phyloP scores from a whole-genome alignment of 2,329 filamentous ascomycete genomes.

The Colletotrichum scovillei region DNA sequence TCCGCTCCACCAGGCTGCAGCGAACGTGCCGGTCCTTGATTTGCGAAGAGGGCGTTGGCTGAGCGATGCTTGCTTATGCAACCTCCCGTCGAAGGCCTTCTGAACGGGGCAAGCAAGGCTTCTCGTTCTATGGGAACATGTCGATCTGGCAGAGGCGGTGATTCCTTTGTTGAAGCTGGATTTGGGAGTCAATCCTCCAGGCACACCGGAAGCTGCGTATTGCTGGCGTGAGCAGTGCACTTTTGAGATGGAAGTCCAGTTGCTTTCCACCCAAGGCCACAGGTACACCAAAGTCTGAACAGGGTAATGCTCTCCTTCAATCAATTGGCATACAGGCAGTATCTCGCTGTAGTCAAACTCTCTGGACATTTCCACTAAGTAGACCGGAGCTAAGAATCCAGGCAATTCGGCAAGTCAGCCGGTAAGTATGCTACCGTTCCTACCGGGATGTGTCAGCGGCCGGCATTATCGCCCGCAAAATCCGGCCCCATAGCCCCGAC shows the following conservation, averaged over 20 bases:
- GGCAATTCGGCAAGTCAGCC: neutral
- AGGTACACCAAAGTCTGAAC: neutral
- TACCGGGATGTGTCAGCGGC: neutral
- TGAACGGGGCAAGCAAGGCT: neutral
- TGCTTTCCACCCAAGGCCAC: too few species aligned
- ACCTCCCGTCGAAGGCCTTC: neutral
- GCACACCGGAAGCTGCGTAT: too few species aligned
- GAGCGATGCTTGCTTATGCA: neutral
- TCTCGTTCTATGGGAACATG: neutral
- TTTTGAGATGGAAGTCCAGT: too few species aligned
- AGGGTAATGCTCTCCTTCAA: neutral
- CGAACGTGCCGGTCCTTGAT: neutral
- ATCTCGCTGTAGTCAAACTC: too few species aligned
- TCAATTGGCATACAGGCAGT: neutral
- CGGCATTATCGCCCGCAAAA: neutral
- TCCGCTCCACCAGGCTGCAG: neutral
- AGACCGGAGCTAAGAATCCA: neutral
- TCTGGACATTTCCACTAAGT: neutral
- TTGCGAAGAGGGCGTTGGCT: neutral
- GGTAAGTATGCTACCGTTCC: neutral
- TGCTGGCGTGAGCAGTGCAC: too few species aligned
- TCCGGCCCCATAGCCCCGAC: neutral
- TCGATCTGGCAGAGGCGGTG: too few species aligned
- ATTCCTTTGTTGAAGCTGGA: too few species aligned
- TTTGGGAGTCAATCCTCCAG: too few species aligned